A percentile compares a stretch with the other conserved stretches of the same genome.
These are phyloP conservation scores for Glomus cerebriforme DNA, from an alignment of 192 early-diverging fungal genomes.

Conservation along the genomic window DNA sequence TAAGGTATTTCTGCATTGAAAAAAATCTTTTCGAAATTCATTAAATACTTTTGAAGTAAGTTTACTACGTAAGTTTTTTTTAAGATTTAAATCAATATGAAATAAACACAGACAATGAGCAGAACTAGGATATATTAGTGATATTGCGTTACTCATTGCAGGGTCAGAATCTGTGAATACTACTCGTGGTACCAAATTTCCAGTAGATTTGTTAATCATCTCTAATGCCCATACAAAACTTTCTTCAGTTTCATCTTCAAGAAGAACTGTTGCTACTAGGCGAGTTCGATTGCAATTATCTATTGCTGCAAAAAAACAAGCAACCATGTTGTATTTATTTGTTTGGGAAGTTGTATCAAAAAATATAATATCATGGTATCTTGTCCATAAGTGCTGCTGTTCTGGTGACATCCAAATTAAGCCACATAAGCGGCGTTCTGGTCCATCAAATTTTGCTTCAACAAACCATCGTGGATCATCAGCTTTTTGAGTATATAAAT, in stretches of 20 bases:
- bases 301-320: neutral
- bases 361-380: constrained; percentile 4
- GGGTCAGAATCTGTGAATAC: no score
- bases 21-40: no score
- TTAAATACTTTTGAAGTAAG: no score
- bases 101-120: neutral
- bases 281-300: neutral
- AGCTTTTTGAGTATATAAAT: no score
- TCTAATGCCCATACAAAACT: constrained; percentile 1
- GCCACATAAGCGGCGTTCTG: neutral
- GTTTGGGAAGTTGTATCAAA: constrained; percentile 2
- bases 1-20: neutral
- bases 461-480: neutral
- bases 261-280: neutral
- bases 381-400: neutral
- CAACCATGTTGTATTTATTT: neutral
- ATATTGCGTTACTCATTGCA: neutral
- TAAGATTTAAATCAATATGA: neutral
- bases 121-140: neutral
- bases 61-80: neutral
- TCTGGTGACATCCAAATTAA: neutral
- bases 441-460: neutral
- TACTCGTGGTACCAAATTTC: no score
- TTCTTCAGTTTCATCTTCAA: constrained; percentile 6
- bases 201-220: neutral